phyloP scores from a whole-genome alignment of 371 early-diverging fungal species.

The Syncephalis plumigaleata region DNA sequence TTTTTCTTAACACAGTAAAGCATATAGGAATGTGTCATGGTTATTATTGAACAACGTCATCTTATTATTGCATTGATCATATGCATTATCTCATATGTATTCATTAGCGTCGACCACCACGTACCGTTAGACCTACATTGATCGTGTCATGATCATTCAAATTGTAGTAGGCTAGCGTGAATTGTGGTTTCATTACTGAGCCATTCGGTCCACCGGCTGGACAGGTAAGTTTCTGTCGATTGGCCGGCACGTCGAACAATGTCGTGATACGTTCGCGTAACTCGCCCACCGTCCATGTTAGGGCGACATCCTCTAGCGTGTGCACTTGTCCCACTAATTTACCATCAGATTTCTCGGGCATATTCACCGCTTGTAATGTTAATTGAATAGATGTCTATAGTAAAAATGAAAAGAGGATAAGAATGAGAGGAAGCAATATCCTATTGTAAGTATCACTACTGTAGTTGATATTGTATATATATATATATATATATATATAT shows the following conservation, averaged over 20 bases:
- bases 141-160: constrained; percentile 14
- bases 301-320: constrained; percentile 21
- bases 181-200: constrained; percentile 15
- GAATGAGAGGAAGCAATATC: no score
- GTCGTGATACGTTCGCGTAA: constrained; percentile 45
- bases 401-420: neutral
- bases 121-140: constrained; percentile 11
- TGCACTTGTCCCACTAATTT: constrained; percentile 26
- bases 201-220: constrained; percentile 5
- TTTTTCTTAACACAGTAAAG: no score
- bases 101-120: constrained; percentile 1
- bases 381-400: constrained; percentile 21
- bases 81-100: no score
- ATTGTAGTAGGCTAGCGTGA: constrained; percentile 14
- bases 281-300: constrained; percentile 27
- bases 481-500: no score
- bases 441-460: no score
- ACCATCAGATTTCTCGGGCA: constrained; percentile 39
- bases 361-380: constrained; percentile 24
- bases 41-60: no score
- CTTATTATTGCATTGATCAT: no score
- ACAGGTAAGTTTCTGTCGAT: constrained; percentile 47
- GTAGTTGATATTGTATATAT: no score
- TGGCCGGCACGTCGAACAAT: constrained; percentile 36
- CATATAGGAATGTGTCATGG: no score